Evolutionary conservation across 805 yeast genomes (phyloP), one percentile per base, ranked within the genome.

Genomic region (Lipomyces lipofer): DNA sequence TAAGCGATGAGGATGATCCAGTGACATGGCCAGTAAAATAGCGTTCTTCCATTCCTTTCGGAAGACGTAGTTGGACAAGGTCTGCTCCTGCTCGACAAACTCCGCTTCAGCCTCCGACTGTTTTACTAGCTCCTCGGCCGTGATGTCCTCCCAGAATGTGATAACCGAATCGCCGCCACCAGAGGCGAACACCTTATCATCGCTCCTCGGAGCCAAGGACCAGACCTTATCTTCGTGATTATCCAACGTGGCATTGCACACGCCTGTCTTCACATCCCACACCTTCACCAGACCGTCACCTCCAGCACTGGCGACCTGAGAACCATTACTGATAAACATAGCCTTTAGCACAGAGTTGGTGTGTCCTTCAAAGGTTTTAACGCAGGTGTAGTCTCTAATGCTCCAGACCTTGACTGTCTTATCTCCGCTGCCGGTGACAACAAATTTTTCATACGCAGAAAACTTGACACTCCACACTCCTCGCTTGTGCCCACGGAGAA

Each of bases 161-260:
- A 94, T 80, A 24, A 88, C 84, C 51, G 97, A 96, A 70, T 94
- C 98, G 1, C 97, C 97, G 70, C 94, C 98, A 0, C 97, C 98
- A 54, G 88, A 81, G 0, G 88, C 80, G 54, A 94, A 77, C 54
- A 78, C 78, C 15, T 78, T 78, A 24, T 95, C 92, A 63, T 84
- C 86, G 32, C 81, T 72, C 56, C 81, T 77, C 1, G 78, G 74
- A 52, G 86, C 82, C 50, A 94, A 70, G 0, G 97, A 87, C 99
- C 99, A 94, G 47, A 94, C 88, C 72, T 96, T 83, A 69, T 92
- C 94, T 57, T 84, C 88, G 68, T 94, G 99, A 64, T 84, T 84
- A 71, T 92, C 98, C 46, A 91, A 76, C 0, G 98, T 92, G 54
- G 84, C 82, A 19, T 85, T 71, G 66, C 89, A 81, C 66, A 94